Percentiles rank a stretch among this genome's conserved stretches.
These are phyloP conservation scores for Claviceps monticola DNA, from an alignment of 2,329 filamentous ascomycete genomes.

Conservation along the genomic window DNA sequence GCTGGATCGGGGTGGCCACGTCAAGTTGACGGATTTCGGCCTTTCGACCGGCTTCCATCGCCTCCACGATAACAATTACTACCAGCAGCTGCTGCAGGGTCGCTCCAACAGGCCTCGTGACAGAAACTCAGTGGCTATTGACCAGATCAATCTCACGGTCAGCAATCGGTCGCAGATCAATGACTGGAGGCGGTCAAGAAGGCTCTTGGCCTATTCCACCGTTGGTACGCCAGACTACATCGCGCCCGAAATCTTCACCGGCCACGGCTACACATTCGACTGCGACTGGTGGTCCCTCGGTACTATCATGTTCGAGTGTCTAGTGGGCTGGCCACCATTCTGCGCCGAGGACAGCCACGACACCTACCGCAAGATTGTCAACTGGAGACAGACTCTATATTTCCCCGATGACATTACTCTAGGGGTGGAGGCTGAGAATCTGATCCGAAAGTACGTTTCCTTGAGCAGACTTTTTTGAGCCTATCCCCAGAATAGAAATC, in stretches of 20 bases:
- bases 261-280: slow-evolving; percentile 88
- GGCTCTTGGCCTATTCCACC: slow-evolving; percentile 94
- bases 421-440: slow-evolving; percentile 75
- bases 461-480: not conserved
- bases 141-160: slow-evolving; percentile 96
- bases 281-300: slow-evolving; percentile 99
- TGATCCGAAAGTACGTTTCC: slow-evolving; percentile 66
- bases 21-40: slow-evolving; percentile 97
- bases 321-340: slow-evolving; percentile 97
- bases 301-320: slow-evolving; percentile 98
- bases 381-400: slow-evolving; percentile 90
- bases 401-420: slow-evolving; percentile 93
- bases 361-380: slow-evolving; percentile 98
- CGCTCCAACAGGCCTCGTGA: slow-evolving; percentile 61
- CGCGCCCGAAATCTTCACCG: slow-evolving; percentile 93
- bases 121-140: slow-evolving; percentile 85
- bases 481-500: too few relatives aligned
- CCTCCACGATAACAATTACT: slow-evolving; percentile 95
- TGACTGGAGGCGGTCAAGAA: slow-evolving; percentile 91
- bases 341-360: slow-evolving; percentile 96
- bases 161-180: slow-evolving; percentile 97
- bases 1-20: slow-evolving; percentile 85
- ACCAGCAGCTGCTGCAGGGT: slow-evolving; percentile 85
- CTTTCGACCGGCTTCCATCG: slow-evolving; percentile 96
- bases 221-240: slow-evolving; percentile 98